Evolutionary conservation across 2,329 filamentous ascomycete genomes (phyloP).

Genomic region (Leptographium flavum): DNA sequence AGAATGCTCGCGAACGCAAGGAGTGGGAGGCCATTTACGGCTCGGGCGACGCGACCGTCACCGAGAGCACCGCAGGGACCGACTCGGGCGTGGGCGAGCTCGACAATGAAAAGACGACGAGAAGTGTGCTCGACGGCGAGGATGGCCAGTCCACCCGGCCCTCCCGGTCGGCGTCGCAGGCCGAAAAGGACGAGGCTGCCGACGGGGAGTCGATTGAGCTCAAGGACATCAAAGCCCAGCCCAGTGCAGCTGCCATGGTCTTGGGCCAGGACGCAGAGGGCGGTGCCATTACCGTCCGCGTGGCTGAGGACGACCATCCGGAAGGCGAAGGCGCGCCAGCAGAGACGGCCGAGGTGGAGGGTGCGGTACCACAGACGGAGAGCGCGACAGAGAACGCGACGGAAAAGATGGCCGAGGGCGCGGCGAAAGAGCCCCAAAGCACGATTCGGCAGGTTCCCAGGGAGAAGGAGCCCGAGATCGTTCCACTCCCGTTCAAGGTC

Average conservation of each 20-base stretch:
- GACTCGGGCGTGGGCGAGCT: slow-evolving; percentile 38
- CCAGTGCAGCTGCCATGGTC: slow-evolving; percentile 25
- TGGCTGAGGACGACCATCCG: slow-evolving; percentile 32
- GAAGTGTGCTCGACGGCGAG: slow-evolving; percentile 19
- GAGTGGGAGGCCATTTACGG: slow-evolving; percentile 73
- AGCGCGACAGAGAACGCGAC: not conserved
- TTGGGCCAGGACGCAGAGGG: slow-evolving; percentile 26
- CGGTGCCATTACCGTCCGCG: slow-evolving; percentile 36
- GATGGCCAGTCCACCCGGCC: slow-evolving; percentile 16
- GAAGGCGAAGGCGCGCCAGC: slow-evolving; percentile 14
- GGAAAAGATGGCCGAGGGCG: too few species aligned
- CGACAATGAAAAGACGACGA: slow-evolving; percentile 35
- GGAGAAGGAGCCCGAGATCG: slow-evolving; percentile 28
- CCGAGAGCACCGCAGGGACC: slow-evolving; percentile 20
- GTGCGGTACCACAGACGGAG: too few species aligned
- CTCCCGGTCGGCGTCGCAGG: slow-evolving; percentile 19
- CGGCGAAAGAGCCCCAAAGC: not conserved
- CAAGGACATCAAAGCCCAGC: slow-evolving; percentile 27
- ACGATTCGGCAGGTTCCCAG: not conserved
- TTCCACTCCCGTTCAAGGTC: slow-evolving; percentile 53
- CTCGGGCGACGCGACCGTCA: slow-evolving; percentile 19
- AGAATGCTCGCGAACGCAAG: slow-evolving; percentile 44
- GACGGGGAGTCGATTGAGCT: slow-evolving; percentile 36
- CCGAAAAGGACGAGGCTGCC: slow-evolving; percentile 17
- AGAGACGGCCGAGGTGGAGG: not conserved